Percentiles rank a stretch among this genome's conserved stretches.
phyloP scores from a whole-genome alignment of 306 rosid genomes.

The Arachis stenosperma region DNA sequence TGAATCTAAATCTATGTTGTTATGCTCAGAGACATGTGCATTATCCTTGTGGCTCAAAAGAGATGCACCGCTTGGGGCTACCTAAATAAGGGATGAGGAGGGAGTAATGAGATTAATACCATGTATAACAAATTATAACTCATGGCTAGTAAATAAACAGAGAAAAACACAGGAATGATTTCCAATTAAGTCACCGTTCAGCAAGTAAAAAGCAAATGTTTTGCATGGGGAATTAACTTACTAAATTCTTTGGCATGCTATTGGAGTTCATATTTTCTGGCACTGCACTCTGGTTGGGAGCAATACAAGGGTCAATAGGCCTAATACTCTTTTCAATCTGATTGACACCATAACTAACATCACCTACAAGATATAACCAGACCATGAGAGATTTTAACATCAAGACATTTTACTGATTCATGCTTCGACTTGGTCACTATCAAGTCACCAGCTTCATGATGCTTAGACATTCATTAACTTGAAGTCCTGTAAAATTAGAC shows the following conservation, averaged over 20 bases:
- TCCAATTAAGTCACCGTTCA: slow-evolving; percentile 3
- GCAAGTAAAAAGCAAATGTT: slow-evolving; percentile 32
- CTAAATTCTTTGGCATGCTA: slow-evolving; percentile 47
- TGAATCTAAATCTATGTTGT: slow-evolving; percentile 56
- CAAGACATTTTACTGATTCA: slow-evolving; percentile 10
- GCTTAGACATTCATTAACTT: slow-evolving; percentile 5
- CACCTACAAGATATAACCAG: slow-evolving; percentile 56
- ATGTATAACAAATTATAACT: slow-evolving; percentile 34
- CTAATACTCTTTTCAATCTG: slow-evolving; percentile 52
- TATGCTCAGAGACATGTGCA: slow-evolving; percentile 49
- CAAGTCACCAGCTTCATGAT: slow-evolving; percentile 20
- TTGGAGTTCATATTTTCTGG: slow-evolving; percentile 51
- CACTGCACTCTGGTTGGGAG: slow-evolving; percentile 45
- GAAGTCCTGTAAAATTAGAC: slow-evolving; percentile 9
- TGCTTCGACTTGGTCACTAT: slow-evolving; percentile 21
- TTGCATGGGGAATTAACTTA: slow-evolving; percentile 49
- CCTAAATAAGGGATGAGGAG: slow-evolving; percentile 46
- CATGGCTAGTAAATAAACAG: slow-evolving; percentile 28
- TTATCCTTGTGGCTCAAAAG: slow-evolving; percentile 52
- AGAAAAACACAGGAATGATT: background rate
- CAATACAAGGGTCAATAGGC: slow-evolving; percentile 47
- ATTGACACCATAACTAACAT: slow-evolving; percentile 43
- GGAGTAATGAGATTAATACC: slow-evolving; percentile 21
- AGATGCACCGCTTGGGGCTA: slow-evolving; percentile 44
- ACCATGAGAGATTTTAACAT: slow-evolving; percentile 26